Percentiles rank a stretch among this genome's conserved stretches.
Evolutionary conservation across 352 stramenopile species (phyloP).

Genomic region (Phytophthora sp.): DNA sequence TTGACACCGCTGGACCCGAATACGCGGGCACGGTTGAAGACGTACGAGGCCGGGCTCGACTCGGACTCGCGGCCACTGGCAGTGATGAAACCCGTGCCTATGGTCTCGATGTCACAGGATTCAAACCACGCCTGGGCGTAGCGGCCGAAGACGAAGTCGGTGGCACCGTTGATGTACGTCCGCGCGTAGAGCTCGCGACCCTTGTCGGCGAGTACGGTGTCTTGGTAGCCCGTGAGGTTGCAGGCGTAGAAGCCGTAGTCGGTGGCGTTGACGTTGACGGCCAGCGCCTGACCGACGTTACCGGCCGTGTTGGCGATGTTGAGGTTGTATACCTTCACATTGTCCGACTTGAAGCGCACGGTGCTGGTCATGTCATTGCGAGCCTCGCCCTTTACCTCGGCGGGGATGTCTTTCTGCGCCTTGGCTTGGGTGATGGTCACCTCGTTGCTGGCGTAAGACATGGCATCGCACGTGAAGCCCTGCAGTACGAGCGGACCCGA

Average conservation of each 20-base stretch:
- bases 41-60: slow-evolving; percentile 15
- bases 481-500: slow-evolving; percentile 26
- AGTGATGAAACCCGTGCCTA: slow-evolving; percentile 30
- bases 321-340: slow-evolving; percentile 40
- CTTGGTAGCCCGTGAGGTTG: slow-evolving; percentile 27
- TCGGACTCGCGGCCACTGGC: slow-evolving; percentile 26
- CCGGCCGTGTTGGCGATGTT: slow-evolving; percentile 34
- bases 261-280: slow-evolving; percentile 29
- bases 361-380: slow-evolving; percentile 35
- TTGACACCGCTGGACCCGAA: slow-evolving; percentile 20
- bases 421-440: slow-evolving; percentile 33
- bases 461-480: slow-evolving; percentile 28
- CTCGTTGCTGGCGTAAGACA: slow-evolving; percentile 24
- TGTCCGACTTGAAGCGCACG: slow-evolving; percentile 27
- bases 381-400: slow-evolving; percentile 14
- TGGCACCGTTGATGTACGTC: slow-evolving; percentile 31
- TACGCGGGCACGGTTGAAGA: slow-evolving; percentile 31
- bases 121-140: slow-evolving; percentile 30
- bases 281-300: slow-evolving; percentile 25
- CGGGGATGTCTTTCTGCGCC: slow-evolving; percentile 32
- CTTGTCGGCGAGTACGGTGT: slow-evolving; percentile 27
- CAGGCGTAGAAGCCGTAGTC: slow-evolving; percentile 38
- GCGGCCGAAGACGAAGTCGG: slow-evolving; percentile 31
- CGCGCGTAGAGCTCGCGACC: slow-evolving; percentile 26
- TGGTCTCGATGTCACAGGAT: slow-evolving; percentile 30